Conservation (phyloP, 2,329 filamentous ascomycete species). For the Calonectria naviculata region DNA sequence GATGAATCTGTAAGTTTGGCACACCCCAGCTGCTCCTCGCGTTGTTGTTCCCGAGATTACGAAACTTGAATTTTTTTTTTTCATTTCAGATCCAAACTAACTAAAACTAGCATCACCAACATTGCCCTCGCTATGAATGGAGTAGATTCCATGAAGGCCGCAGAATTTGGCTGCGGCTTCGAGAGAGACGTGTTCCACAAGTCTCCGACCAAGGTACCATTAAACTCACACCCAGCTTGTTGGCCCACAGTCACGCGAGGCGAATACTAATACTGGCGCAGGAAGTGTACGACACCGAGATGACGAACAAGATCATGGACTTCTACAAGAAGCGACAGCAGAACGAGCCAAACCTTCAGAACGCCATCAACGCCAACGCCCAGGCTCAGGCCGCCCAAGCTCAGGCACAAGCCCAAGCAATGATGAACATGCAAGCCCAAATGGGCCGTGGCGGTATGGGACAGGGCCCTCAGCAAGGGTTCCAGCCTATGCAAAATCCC, state of each 20-base stretch:
- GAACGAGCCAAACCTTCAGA: slow-evolving; percentile 61
- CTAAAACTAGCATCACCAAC: slow-evolving; percentile 59
- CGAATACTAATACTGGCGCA: slow-evolving; percentile 43
- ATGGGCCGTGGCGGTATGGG: slow-evolving; percentile 61
- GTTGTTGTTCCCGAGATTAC: background rate
- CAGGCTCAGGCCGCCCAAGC: slow-evolving; percentile 54
- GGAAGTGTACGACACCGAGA: slow-evolving; percentile 62
- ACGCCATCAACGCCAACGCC: slow-evolving; percentile 59
- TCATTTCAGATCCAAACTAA: slow-evolving; percentile 20
- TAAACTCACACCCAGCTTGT: background rate
- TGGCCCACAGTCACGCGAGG: background rate
- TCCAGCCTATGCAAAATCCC: slow-evolving; percentile 68
- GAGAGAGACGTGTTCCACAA: slow-evolving; percentile 61
- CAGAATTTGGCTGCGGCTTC: slow-evolving; percentile 55
- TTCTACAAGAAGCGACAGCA: slow-evolving; percentile 62
- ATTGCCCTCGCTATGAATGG: slow-evolving; percentile 57
- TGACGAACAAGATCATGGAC: slow-evolving; percentile 59
- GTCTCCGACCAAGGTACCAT: slow-evolving; percentile 59
- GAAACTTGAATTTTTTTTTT: background rate
- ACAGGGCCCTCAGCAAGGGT: slow-evolving; percentile 63
- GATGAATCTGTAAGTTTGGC: slow-evolving; percentile 53
- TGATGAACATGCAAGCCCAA: slow-evolving; percentile 66
- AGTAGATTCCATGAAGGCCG: slow-evolving; percentile 54
- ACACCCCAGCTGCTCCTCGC: background rate
- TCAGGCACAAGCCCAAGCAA: slow-evolving; percentile 49